Evolutionary conservation across 805 yeast genomes (phyloP), one percentile per base, ranked within the genome.

Genomic region (Kodamaea neixiangensis): DNA sequence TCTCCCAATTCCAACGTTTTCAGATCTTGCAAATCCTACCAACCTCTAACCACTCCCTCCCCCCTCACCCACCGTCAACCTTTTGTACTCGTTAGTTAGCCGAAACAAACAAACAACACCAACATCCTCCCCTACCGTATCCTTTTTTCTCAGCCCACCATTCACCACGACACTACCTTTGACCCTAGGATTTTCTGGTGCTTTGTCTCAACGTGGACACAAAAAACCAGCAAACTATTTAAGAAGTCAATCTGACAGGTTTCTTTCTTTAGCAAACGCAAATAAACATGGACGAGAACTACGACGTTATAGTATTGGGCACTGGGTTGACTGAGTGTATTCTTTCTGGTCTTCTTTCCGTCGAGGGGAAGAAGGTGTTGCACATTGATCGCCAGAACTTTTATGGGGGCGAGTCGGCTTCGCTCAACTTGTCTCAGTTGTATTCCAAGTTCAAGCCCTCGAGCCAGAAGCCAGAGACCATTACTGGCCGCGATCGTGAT

Each of bases 351-450:
- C 72, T 94, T 48, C 78, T 94, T 43, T 90, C 97, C 7, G 97
- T 93, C n/a, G 98, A 94, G 64, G 98, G 98, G 55, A 93, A 94
- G 77, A 94, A 94, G 66, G 98, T 94, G 6, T 79, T 94, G 50
- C 99, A 94, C 72, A 91, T 94, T 55, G 99, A 94, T 69, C 86
- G 91, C 61, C 97, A 94, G 71, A 96, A 90, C 67, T 96, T 91
- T 67, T 94, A 94, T 60, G 99, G 99, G 47, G 99, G 87, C 42
- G 96, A 89, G 67, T 82, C 91, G 53, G 96, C 96, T 13, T 88
- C 96, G 5, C 79, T 90, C 62, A 87, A 87, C 61, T 75, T 89
- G 58, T 75, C 83, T 46, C 85, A 81, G 63, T 67, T 76, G 56
- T 94, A 89, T 76, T 71, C 79, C 59, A 92, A 92, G 73, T 92